Evolutionary conservation across 345 rosid species (phyloP), one percentile per base, ranked within the genome.

Genomic region (Hirschfeldia incana): DNA sequence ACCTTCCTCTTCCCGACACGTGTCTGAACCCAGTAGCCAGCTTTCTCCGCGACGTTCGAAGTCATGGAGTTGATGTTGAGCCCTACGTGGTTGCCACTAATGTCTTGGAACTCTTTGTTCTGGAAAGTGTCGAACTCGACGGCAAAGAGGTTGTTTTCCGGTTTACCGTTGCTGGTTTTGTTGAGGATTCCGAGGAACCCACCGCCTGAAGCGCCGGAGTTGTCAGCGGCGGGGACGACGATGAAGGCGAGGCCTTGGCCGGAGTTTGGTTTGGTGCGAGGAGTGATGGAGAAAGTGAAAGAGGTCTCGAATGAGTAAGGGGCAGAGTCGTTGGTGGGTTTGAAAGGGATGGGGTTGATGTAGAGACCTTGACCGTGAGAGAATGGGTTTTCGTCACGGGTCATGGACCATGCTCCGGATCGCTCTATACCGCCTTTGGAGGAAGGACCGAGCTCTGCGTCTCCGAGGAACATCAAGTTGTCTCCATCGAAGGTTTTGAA

Each of bases 21-120:
- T 15, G 74, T 68, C 78, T 73, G 82, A 60, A 79, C 82, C 78
- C 78, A 79, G 0, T 79, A 74, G 16, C 82, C 78, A 67, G 82
- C 82, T 68, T 79, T 29, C 46, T 16, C 59, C 11, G 78, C 65
- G 7, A 65, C 80, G 29, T 69, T 26, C 16, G 83, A 79, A 65
- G 67, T 60, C 17, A 83, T 37, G 15, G 86, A 77, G 29, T 85
- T 80, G 65, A 84, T 49, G 65, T 80, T 83, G 6, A 78, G 2
- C 37, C 89, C 85, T 2, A 86, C 85, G 69, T 81, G 87, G 79
- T 85, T 83, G 33, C 78, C 77, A 32, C 67, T 78, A 51, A 84
- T 67, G 65, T 82, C 83, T 9, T 4, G 7, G 16, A 76, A 76
- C 65, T 73, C 79, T 57, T 67, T 46, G 58, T 82, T 80, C 61